Evolutionary conservation across 2,329 filamentous ascomycete genomes (phyloP), one percentile per base, ranked within the genome.

Genomic region (Metarhizium brunneum): DNA sequence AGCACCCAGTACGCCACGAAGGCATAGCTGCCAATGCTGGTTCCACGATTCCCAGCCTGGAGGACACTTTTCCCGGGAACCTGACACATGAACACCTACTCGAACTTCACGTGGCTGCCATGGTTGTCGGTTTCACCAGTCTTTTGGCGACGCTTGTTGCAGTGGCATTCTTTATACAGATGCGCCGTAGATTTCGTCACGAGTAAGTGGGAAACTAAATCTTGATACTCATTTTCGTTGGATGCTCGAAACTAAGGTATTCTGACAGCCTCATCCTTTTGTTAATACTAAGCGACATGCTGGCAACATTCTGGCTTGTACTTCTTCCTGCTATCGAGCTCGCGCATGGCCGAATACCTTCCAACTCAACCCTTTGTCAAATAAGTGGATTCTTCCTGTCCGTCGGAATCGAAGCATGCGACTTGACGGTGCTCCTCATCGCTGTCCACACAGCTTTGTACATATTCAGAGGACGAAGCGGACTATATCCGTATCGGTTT

Each of bases 171-270:
- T 90, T 92, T 65, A 73, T 82, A 56, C 78, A 82, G 59, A 91
- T 91, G 85, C 79, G 82, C 61, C 80, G 86, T 64, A 84, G 79
- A 59, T 92, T 91, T 67, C 81, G 88, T 49, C 86, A 91, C 57
- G 63, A 66, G 66, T 64, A 54, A 71, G 81, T 71, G 32, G 11
- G 16, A 11, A 3, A 18, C 10, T 25, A 11, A 35, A 35, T 35
- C 6, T 11, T 11, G 32, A 35, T 4, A 16, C 38, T 20, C 47
- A 20, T 52, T n/a, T 45, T 32, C 42, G 42, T 6, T 10, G 42
- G 16, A 4, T 6, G 16, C 20, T 45, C 25, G 20, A 42, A 38
- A 35, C 36, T 53, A 8, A 7, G 14, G 20, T 10, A 2, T 10
- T 2, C 6, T 4, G 10, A 13, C 30, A 89, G 86, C 59, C 77